Percentiles rank a stretch among this genome's conserved stretches.
phyloP scores from a whole-genome alignment of 352 stramenopile species.

The Phytopythium delawarense region DNA sequence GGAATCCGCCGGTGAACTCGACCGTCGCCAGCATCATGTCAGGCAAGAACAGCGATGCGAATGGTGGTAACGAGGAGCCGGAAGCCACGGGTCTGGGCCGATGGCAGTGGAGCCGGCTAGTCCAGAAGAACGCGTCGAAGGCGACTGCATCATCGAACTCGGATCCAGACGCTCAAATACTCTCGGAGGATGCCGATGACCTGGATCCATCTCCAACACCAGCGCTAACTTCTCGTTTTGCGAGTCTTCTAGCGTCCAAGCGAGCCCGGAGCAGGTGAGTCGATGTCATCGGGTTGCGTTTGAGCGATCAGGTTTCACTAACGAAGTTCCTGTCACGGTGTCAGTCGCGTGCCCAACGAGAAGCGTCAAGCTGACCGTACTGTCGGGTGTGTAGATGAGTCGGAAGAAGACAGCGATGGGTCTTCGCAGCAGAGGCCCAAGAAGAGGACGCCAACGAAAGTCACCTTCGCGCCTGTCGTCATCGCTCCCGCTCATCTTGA shows the following conservation, averaged over 20 bases:
- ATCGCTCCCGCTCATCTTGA: background rate
- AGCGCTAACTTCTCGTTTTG: background rate
- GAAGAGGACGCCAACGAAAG: slow-evolving; percentile 9
- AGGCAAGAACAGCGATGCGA: slow-evolving; percentile 28
- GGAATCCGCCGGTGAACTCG: slow-evolving; percentile 50
- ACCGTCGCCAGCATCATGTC: slow-evolving; percentile 8
- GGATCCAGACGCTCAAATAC: slow-evolving; percentile 12
- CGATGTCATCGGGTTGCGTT: background rate
- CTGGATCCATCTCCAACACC: background rate
- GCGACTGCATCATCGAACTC: slow-evolving; percentile 11
- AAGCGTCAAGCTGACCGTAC: background rate
- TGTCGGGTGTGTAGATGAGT: background rate
- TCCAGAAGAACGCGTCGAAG: slow-evolving; percentile 30
- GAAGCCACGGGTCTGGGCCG: slow-evolving; percentile 41
- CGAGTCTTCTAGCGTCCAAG: background rate
- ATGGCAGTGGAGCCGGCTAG: slow-evolving; percentile 66
- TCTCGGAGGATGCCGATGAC: background rate
- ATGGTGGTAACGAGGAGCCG: slow-evolving; percentile 22
- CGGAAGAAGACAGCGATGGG: background rate
- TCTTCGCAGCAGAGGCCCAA: slow-evolving; percentile 5
- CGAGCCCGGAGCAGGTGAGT: background rate
- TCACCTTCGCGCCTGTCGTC: slow-evolving; percentile 20
- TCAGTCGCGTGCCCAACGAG: background rate
- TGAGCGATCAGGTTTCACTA: background rate
- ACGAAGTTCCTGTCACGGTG: background rate